phyloP scores from a whole-genome alignment of 208 protist genomes.

The Polymyxa betae region DNA sequence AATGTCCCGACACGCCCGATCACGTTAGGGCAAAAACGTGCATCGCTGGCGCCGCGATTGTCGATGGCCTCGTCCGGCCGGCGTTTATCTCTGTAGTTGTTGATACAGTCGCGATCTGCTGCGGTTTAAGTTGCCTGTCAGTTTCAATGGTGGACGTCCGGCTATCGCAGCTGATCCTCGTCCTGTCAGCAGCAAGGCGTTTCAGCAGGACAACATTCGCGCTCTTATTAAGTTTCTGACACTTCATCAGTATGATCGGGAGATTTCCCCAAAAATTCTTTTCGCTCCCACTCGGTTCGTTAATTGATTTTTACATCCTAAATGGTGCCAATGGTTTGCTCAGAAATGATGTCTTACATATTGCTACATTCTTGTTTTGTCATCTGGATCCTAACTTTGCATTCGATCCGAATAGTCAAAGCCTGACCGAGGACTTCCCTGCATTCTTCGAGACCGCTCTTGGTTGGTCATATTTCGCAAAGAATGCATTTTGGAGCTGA shows the following conservation, averaged over 20 bases:
- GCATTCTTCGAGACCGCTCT: slow-evolving; percentile 3
- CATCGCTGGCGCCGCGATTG: too few species aligned
- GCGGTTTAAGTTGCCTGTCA: too few species aligned
- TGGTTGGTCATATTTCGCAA: not conserved
- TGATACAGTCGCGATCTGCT: too few species aligned
- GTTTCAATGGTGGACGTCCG: too few species aligned
- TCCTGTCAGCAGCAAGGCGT: slow-evolving; percentile 59
- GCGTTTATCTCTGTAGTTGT: too few species aligned
- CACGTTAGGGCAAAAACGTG: too few species aligned
- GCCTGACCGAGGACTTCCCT: slow-evolving; percentile 32
- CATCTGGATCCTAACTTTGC: slow-evolving; percentile 61
- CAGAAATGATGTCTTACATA: slow-evolving; percentile 56
- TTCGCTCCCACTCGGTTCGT: not conserved
- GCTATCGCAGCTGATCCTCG: slow-evolving; percentile 57
- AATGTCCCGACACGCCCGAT: too few species aligned
- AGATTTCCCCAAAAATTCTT: slow-evolving; percentile 60
- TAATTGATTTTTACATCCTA: not conserved
- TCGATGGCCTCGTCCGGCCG: too few species aligned
- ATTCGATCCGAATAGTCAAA: slow-evolving; percentile 16
- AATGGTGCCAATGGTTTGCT: slow-evolving; percentile 11
- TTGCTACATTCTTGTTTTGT: slow-evolving; percentile 50
- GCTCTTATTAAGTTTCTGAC: slow-evolving; percentile 59
- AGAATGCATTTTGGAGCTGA: not conserved
- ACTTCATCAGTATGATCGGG: slow-evolving; percentile 51
- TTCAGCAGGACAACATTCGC: slow-evolving; percentile 57